Evolutionary conservation across 2,329 filamentous ascomycete genomes (phyloP).

Genomic region (Penicillium sp.): DNA sequence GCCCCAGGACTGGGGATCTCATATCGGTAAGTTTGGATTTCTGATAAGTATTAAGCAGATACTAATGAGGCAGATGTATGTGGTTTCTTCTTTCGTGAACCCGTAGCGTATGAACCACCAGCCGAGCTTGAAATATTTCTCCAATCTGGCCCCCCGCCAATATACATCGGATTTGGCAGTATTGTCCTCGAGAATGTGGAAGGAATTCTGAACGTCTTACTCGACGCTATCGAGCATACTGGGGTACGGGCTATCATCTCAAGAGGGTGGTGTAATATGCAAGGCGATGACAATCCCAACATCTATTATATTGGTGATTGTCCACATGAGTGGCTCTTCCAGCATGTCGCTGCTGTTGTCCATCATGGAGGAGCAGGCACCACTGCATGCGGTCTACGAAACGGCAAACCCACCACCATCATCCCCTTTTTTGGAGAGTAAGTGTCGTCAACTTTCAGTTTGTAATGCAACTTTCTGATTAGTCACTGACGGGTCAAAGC

Average conservation of each 20-base stretch:
- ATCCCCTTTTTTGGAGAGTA: constrained; percentile 60
- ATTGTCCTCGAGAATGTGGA: constrained; percentile 56
- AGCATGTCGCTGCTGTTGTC: constrained; percentile 55
- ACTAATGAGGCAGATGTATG: constrained; percentile 33
- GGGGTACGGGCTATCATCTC: constrained; percentile 57
- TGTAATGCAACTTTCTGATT: too few relatives aligned
- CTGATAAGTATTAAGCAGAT: too few relatives aligned
- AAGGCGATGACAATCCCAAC: constrained; percentile 26
- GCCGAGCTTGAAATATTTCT: constrained; percentile 47
- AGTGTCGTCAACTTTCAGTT: neutral
- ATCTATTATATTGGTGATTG: constrained; percentile 56
- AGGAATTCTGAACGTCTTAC: constrained; percentile 45
- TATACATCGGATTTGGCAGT: constrained; percentile 60
- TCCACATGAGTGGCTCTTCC: constrained; percentile 62
- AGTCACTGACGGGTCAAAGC: too few relatives aligned
- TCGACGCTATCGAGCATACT: constrained; percentile 47
- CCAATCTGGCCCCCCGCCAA: constrained; percentile 47
- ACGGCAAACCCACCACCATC: constrained; percentile 55
- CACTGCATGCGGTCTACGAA: constrained; percentile 55
- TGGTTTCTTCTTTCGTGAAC: constrained; percentile 49
- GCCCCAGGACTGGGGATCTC: too few relatives aligned
- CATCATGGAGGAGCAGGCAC: constrained; percentile 63
- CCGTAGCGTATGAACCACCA: constrained; percentile 40
- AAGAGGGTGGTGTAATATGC: constrained; percentile 54
- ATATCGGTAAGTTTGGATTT: too few relatives aligned